Evolutionary conservation across 2,329 filamentous ascomycete genomes (phyloP), one percentile per base, ranked within the genome.

Genomic region (Exophiala aquamarina): DNA sequence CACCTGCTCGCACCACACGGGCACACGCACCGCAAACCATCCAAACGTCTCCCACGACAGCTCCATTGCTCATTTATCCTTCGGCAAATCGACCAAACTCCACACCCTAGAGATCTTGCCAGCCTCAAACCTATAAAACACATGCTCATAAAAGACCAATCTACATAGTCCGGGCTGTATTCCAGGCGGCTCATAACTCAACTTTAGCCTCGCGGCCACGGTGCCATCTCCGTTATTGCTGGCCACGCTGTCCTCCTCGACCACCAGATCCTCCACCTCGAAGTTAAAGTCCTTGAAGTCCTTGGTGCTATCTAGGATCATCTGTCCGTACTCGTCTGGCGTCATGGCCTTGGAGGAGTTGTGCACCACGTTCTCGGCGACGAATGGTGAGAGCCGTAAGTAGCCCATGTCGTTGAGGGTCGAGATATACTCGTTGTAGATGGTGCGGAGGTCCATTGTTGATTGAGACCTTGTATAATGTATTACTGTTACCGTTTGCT

Each of bases 81-180:
- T 26, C 6, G 32, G 32, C 17, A 34, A 18, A 15, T 54, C 44
- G 21, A 54, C 15, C 17, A 54, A 11, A 19, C 48, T 49, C 52
- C 52, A 54, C 14, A 54, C 48, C 32, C 39, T 41, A 2, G 17
- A 31, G 19, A 54, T 54, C 23, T 54, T 54, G 21, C 52, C 52
- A 2, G 26, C 34, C 15, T 49, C 44, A 6, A 54, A 36, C 15
- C 31, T 15, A 42, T 54, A 54, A 14, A 54, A 50, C 13, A 48
- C 44, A 34, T 54, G 44, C 36, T 54, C 52, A 34, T 34, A 49
- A 33, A 54, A 54, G 4, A 37, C 34, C 23, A 34, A n/a, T n/a
- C n/a, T n/a, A n/a, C n/a, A n/a, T n/a, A n/a, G n/a, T n/a, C n/a
- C n/a, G n/a, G n/a, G n/a, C n/a, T n/a, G n/a, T n/a, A n/a, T n/a